Evolutionary conservation across 345 rosid species (phyloP), one percentile per base, ranked within the genome.

Genomic region (Firmiana major): DNA sequence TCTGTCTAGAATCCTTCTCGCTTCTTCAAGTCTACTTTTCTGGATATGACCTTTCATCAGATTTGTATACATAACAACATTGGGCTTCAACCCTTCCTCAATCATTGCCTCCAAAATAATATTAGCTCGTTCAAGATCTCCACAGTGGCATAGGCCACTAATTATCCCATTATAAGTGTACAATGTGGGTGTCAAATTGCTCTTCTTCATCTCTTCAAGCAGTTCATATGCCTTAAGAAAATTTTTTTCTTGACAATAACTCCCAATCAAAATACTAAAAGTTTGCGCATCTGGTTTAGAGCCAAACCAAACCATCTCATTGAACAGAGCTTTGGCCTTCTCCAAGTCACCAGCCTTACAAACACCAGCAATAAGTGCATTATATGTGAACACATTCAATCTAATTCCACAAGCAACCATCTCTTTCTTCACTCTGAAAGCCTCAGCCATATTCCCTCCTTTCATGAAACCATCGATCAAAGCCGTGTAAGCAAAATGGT

Each of bases 401-500:
- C 69, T 73, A 71, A 88, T 67, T 45, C 91, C 91, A 74, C 13
- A 76, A 76, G 89, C 77, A 89, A 79, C 78, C 97, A 91, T 92
- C 73, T 81, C 89, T 69, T 78, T 85, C 80, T 90, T 89, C 38
- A 90, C 75, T 78, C 75, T 79, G 46, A 91, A 85, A 17, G 91
- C 97, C 78, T 86, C 91, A 6, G 34, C 66, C 3, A 82, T 59
- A 67, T 82, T 85, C 73, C 93, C 88, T 8, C 85, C 87, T 81
- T 89, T 92, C 81, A 87, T 66, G 63, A 91, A 82, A 65, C 94
- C 94, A 70, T 85, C 86, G 60, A 94, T 87, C 88, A 92, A 72
- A 55, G 88, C 55, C 57, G 82, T 88, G 78, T 73, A 88, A 64
- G 87, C 72, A 76, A 87, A 34, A n/a, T 74, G 77, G 38, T 86